phyloP scores from a whole-genome alignment of 768 basidiomycete species.

The Suillus fuscotomentosus region DNA sequence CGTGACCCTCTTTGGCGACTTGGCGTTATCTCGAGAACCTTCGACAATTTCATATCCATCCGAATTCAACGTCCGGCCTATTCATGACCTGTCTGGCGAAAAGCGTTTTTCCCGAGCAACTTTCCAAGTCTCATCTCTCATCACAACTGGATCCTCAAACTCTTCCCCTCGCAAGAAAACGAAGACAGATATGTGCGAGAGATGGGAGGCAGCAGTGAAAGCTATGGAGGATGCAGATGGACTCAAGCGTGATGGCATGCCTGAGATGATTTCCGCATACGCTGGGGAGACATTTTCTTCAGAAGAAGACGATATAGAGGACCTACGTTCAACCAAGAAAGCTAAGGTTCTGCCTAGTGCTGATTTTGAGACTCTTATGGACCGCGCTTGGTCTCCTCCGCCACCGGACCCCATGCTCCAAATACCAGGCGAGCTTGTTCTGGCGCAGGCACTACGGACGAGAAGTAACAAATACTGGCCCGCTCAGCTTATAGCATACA shows the following conservation, averaged over 20 bases:
- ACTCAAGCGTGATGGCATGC: constrained; percentile 49
- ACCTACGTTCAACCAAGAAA: constrained; percentile 16
- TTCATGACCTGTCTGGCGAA: constrained; percentile 29
- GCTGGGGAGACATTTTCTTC: constrained; percentile 15
- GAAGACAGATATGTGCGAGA: constrained; percentile 26
- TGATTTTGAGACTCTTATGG: constrained; percentile 9
- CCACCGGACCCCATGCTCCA: constrained; percentile 47
- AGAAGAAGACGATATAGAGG: not conserved
- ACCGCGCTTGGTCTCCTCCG: constrained; percentile 37
- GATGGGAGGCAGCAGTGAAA: constrained; percentile 50
- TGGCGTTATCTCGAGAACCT: constrained; percentile 21
- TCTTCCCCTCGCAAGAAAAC: constrained; percentile 46
- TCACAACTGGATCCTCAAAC: constrained; percentile 5
- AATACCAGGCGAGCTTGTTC: constrained; percentile 67
- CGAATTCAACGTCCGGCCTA: constrained; percentile 40
- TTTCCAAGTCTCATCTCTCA: constrained; percentile 23
- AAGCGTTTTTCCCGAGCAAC: constrained; percentile 44
- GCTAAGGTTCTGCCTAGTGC: constrained; percentile 18
- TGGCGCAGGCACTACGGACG: constrained; percentile 42
- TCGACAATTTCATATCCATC: constrained; percentile 34
- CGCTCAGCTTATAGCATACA: constrained; percentile 53
- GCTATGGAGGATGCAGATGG: constrained; percentile 42
- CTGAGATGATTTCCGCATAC: constrained; percentile 36
- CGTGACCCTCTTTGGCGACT: constrained; percentile 31
- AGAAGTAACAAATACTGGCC: constrained; percentile 57